Base-by-base conservation (phyloP, 768 basidiomycete genomes). In the Naganishia friedmannii region DNA sequence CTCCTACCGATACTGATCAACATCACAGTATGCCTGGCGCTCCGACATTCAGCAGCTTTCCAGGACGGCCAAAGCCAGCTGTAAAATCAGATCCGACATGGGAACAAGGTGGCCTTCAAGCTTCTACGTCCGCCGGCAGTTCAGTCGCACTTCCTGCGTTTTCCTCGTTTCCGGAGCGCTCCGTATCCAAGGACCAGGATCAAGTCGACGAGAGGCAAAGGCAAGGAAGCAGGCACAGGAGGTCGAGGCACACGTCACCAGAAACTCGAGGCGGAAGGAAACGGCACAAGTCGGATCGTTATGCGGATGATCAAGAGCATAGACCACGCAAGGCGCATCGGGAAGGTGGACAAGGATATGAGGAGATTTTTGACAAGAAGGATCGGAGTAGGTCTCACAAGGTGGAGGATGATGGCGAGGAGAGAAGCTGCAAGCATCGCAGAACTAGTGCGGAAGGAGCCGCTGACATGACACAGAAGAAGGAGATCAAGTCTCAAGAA, bases 111-210 rank as follows among this genome's bases (percentile, higher is more conserved):
- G 48, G 48, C 15, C 48, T 51, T 51, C 48, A 51, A 23, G 48
- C 48, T 23, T 51, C 48, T 7, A 23, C 48, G 6, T 51, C 48
- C 23, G 21, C n/a, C 48, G 23, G n/a, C 48, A 51, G 12, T 23
- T 51, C 48, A 2, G 48, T 21, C 23, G 23, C 23, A 8, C 45
- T 48, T 23, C 70, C 70, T 12, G 15, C 23, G 17, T 71, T 71
- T 56, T 57, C 54, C 31, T 66, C 63, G 4, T 71, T 71, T 53
- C 70, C 70, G 26, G 60, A 57, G 15, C 37, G 70, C 42, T 15
- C 42, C 0, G 10, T 26, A 0, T 28, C 67, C 15, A 68, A 45
- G 10, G 26, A 29, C 12, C n/a, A 57, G 19, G 53, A 46, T 26
- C 3, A 4, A 8, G 32, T 42, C 15, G 23, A 10, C 10, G 29